These are phyloP conservation scores for Claviceps sp. DNA, from an alignment of 2,329 filamentous ascomycete genomes.

Conservation along the genomic window DNA sequence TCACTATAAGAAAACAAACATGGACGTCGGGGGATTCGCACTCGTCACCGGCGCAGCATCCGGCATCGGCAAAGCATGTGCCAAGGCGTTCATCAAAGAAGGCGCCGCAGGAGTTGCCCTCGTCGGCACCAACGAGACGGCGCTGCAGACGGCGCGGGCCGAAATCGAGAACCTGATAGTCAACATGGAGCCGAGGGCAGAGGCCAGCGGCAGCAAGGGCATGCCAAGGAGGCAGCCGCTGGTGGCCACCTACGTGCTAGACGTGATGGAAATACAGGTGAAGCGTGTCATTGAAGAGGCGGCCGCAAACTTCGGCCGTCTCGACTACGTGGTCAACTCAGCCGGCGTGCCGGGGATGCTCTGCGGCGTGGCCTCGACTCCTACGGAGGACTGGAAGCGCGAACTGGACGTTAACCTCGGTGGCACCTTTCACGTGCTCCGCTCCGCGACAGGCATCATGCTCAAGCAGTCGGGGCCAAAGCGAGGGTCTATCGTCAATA, in stretches of 20 bases:
- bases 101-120: conserved; percentile 16
- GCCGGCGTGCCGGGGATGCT: conserved; percentile 25
- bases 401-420: conserved; percentile 29
- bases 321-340: conserved; percentile 28
- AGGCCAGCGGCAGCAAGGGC: too few species aligned
- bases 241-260: conserved; percentile 4
- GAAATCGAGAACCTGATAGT: conserved; percentile 10
- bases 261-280: conserved; percentile 17
- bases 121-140: conserved; percentile 13
- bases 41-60: conserved; percentile 18
- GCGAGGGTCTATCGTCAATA: not conserved
- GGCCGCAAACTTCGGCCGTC: conserved; percentile 18
- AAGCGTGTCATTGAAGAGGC: conserved; percentile 12
- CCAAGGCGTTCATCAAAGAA: conserved; percentile 15
- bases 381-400: conserved; percentile 24
- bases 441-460: conserved; percentile 14
- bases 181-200: not conserved
- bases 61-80: conserved; percentile 19
- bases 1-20: not conserved
- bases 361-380: conserved; percentile 20
- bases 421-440: conserved; percentile 27
- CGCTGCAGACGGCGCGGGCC: conserved; percentile 7
- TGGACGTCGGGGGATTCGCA: conserved; percentile 19
- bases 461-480: not conserved
- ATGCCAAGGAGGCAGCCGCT: not conserved